Evolutionary conservation across 2,329 filamentous ascomycete species (phyloP), one percentile per base, ranked within the genome.

Genomic region (Leptosphaerulina australis): DNA sequence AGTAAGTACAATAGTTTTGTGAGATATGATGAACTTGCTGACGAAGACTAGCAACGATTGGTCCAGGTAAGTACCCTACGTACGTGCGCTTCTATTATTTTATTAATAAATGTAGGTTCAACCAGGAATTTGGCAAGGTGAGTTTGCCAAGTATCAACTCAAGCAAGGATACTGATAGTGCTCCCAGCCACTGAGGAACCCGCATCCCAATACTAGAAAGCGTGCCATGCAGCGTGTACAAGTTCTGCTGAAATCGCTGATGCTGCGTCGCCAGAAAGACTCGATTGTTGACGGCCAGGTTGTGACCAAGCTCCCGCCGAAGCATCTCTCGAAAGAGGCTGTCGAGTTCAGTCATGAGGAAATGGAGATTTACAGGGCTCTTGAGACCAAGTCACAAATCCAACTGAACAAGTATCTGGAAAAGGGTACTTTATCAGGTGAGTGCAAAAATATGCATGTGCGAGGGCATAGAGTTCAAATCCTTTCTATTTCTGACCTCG

Each of bases 221-320:
- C 58, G 54, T 22, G 86, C 86, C 2, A 90, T 96, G 85, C 75
- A 75, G 41, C 83, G 86, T 59, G 75, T 96, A 4, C 90, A 90
- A 50, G 84, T 84, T 5, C 73, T 96, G 4, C 81, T 96, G 28
- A 91, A 90, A 63, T 88, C 88, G 1, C 85, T 92, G 37, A 86
- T 96, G 74, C 79, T 96, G 39, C 87, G 91, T 21, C 87, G 92
- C 15, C 92, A 87, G 47, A 96, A 96, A 73, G 80, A 83, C 25
- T 91, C 90, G 0, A 76, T 82, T 56, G 86, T 96, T 45, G 87
- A 96, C 66, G 91, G 91, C 6, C 82, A 89, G 60, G 89, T 88
- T 0, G 90, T 93, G 47, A 77, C 92, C 35, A 76, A 77, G 12
- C 77, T 93, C 6, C 88, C 88, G 0, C 78, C 82, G 7, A 88